A percentile compares a stretch with the other conserved stretches of the same genome.
phyloP scores from a whole-genome alignment of 1,284 basidiomycete genomes.

The Ceratorhiza oryzae-sativae region DNA sequence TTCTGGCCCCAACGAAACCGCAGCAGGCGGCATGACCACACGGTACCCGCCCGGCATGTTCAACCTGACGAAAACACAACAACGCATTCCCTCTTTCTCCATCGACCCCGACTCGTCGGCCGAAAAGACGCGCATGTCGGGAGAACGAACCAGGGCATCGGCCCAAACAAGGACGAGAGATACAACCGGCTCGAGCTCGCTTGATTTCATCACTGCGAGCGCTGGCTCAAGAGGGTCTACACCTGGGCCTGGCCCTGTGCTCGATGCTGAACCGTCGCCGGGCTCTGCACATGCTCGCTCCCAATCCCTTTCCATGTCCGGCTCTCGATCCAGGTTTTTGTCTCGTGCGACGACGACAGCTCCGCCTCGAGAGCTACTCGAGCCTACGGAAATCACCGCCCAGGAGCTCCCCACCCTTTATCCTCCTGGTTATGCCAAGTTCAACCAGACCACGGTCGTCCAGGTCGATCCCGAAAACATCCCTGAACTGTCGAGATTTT shows the following conservation, averaged over 20 bases:
- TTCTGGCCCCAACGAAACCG: neutral
- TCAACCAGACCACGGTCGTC: slow-evolving; percentile 17
- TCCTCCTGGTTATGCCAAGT: slow-evolving; percentile 23
- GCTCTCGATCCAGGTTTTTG: slow-evolving; percentile 3
- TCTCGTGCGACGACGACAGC: slow-evolving; percentile 13
- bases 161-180: neutral
- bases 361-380: neutral
- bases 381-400: neutral
- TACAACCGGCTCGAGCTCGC: slow-evolving; percentile 15
- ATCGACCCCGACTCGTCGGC: neutral
- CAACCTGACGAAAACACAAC: slow-evolving; percentile 30
- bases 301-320: neutral
- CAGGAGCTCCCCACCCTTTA: slow-evolving; percentile 30
- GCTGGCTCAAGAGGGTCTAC: neutral
- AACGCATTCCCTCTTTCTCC: slow-evolving; percentile 2
- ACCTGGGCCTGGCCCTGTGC: neutral
- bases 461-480: slow-evolving; percentile 32
- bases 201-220: slow-evolving; percentile 31
- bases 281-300: neutral
- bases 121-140: neutral
- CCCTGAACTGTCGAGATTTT: slow-evolving; percentile 22
- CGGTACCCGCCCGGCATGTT: slow-evolving; percentile 36
- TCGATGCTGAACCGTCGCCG: slow-evolving; percentile 6
- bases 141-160: neutral
- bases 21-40: slow-evolving; percentile 30